Percentiles rank a stretch among this genome's conserved stretches.
phyloP scores from a whole-genome alignment of 139 green algal species.

The Coccomyxa sp. region DNA sequence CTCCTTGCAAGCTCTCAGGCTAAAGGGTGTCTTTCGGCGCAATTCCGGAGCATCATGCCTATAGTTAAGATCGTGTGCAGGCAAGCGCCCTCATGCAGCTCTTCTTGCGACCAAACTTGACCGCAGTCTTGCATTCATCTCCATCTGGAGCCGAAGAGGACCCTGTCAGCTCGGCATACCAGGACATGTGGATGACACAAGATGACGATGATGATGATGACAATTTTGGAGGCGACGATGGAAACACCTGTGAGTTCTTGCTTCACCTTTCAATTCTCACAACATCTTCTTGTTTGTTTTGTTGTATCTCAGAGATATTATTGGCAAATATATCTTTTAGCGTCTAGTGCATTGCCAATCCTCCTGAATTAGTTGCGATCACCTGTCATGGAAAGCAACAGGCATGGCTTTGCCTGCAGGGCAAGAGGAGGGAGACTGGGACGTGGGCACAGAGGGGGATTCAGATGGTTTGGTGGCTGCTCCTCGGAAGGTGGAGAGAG shows the following conservation, averaged over 20 bases:
- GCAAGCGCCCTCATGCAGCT: conserved; percentile 30
- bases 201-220: conserved; percentile 13
- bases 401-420: background rate
- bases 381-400: no score
- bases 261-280: background rate
- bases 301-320: no score
- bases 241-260: background rate
- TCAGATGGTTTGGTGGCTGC: conserved; percentile 35
- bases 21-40: background rate
- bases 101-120: conserved; percentile 32
- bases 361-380: no score
- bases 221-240: conserved; percentile 11
- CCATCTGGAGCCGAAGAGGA: background rate
- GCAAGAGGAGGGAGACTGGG: background rate
- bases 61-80: conserved; percentile 10
- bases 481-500: conserved; percentile 49
- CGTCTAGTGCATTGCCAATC: no score
- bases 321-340: no score
- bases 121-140: background rate
- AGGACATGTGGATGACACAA: background rate
- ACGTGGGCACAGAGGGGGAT: conserved; percentile 4
- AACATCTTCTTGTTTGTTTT: no score
- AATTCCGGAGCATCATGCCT: background rate
- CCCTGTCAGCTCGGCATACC: background rate
- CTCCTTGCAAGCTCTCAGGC: background rate